Evolutionary conservation across 257 asterid species (phyloP).

Genomic region (Scutellaria barbata): DNA sequence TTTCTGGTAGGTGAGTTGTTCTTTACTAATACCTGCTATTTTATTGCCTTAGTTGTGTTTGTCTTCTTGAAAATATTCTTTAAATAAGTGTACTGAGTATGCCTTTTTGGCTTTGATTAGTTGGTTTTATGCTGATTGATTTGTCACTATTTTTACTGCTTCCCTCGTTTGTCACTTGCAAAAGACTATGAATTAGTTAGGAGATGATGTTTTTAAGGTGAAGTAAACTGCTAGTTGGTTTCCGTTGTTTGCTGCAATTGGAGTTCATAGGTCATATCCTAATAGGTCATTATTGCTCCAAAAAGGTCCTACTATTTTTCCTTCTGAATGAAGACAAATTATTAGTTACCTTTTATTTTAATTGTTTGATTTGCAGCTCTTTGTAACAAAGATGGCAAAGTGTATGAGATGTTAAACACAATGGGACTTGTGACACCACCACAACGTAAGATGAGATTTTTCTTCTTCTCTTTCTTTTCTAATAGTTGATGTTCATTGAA

Average conservation of each 20-base stretch:
- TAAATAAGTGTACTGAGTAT: background rate
- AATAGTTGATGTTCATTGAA: constrained; percentile 7
- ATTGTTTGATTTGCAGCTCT: constrained; percentile 62
- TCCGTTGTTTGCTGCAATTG: constrained; percentile 16
- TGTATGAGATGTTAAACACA: constrained; percentile 66
- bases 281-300: constrained; percentile 20
- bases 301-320: background rate
- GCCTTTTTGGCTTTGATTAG: background rate
- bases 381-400: constrained; percentile 91
- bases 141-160: background rate
- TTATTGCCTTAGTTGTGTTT: background rate
- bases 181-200: background rate
- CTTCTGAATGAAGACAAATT: constrained; percentile 12
- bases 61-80: background rate
- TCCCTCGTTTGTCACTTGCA: background rate
- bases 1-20: constrained; percentile 50
- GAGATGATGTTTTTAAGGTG: background rate
- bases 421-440: constrained; percentile 85
- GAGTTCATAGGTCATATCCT: constrained; percentile 19
- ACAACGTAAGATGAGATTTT: constrained; percentile 73
- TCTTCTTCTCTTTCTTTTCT: background rate
- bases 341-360: constrained; percentile 26
- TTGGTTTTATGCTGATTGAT: background rate
- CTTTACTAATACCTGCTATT: background rate
- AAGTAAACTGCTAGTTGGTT: background rate